Base-by-base conservation (phyloP, 495 filamentous ascomycete genomes). In the Lindgomyces ingoldianus region DNA sequence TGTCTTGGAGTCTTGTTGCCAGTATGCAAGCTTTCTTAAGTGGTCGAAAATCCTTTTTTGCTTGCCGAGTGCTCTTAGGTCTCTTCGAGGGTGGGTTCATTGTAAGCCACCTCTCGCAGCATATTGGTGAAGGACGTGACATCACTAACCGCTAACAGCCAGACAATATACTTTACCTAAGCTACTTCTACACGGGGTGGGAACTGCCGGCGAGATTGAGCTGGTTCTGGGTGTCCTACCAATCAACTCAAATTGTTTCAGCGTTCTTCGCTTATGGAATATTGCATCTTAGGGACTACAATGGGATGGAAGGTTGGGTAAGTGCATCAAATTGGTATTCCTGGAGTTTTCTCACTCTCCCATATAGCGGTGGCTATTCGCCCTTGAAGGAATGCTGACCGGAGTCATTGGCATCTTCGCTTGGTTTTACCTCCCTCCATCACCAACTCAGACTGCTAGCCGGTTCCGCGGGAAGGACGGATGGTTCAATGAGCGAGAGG, bases 21-120 rank as follows among this genome's bases (percentile, higher is more conserved):
- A 76, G 79, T 22, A 81, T 78, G 44, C 89, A 93, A 74, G 84
- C 88, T 11, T 86, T 85, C 59, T 70, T 95, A 8, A 79, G 73
- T 36, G 84, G 85, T 0, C 77, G 80, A n/a, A 67, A 72, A 0
- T 83, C 84, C 0, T 95, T 90, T 72, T 86, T 84, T 48, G 76
- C 81, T 11, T 83, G 79, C 62, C 80, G 91, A 44, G 80, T 84
- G 12, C 69, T 93, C 22, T 77, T 94, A 3, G 90, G 89, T 25
- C 75, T 91, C 6, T 76, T 93, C 10, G 89, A 95, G 72, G 91
- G 91, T 52, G 88, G 89, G 16, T 91, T 90, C 60, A 81, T 83
- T 52, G 68, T 70, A 56, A 9, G 60, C 55, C 12, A 16, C 6
- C 9, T 6, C 48, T 58, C 11, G 39, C 75, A n/a, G 79, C 0